phyloP scores from a whole-genome alignment of 2,329 filamentous ascomycete genomes.

The Lasiodiplodia gonubiensis region DNA sequence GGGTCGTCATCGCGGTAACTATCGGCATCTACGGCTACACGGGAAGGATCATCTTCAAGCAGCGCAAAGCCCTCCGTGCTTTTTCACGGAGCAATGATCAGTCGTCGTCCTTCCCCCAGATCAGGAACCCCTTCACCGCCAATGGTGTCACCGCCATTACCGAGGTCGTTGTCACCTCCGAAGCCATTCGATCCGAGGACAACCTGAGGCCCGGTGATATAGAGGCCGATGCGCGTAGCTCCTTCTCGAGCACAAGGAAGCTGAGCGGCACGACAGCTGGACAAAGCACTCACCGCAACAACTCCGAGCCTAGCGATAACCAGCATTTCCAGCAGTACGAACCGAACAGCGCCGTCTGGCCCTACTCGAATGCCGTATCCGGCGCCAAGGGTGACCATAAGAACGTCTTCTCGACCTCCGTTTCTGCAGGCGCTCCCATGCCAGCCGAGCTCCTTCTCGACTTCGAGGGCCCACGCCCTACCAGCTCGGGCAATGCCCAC shows the following conservation, averaged over 20 bases:
- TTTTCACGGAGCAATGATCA: constrained; percentile 32
- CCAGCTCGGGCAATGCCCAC: not conserved
- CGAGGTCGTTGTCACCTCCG: constrained; percentile 65
- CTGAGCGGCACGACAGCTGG: constrained; percentile 21
- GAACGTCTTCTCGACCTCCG: constrained; percentile 17
- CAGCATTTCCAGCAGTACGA: not conserved
- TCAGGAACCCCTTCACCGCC: constrained; percentile 56
- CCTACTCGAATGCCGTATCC: constrained; percentile 12
- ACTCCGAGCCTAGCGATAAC: not conserved
- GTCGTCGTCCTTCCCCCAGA: constrained; percentile 25
- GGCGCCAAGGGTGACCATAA: constrained; percentile 7
- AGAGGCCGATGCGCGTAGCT: constrained; percentile 37
- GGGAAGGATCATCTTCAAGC: constrained; percentile 71
- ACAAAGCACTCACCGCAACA: not conserved
- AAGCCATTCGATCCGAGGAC: constrained; percentile 48
- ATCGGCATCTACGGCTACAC: constrained; percentile 70
- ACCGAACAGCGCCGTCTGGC: constrained; percentile 6
- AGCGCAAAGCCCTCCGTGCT: constrained; percentile 60
- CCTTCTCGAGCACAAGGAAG: constrained; percentile 40
- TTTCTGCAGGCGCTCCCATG: constrained; percentile 15
- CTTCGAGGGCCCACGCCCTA: constrained; percentile 16
- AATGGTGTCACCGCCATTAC: constrained; percentile 59
- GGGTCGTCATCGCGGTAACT: constrained; percentile 63
- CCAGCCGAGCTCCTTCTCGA: constrained; percentile 14
- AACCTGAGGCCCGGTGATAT: constrained; percentile 26